Evolutionary conservation across 1,284 basidiomycete genomes (phyloP), one percentile per base, ranked within the genome.

Genomic region (Fomitopsis palustris): DNA sequence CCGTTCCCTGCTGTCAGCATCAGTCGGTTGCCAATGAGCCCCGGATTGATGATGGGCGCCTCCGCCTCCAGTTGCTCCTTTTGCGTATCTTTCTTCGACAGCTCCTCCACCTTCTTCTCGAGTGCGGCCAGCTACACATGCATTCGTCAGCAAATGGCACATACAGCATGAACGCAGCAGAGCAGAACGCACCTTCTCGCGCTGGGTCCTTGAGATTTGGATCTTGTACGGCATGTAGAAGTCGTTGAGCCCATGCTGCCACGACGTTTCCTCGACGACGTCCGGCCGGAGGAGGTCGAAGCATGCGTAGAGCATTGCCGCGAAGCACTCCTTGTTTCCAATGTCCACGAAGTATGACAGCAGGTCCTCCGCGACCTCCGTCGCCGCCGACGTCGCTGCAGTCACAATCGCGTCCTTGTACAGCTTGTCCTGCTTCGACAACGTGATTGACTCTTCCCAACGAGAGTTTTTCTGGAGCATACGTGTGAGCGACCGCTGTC

Each of bases 311-410:
- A 98, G 83, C 67, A 92, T 82, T 1, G 94, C 95, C 0, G 95
- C 90, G 74, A 97, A 98, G 75, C 94, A 96, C 74, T 99, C 97
- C 78, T 95, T 96, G 83, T 96, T 97, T 41, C 97, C 97, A 64
- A 99, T 97, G 72, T 95, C 92, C 64, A 98, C 94, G 71, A 95
- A 96, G 78, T 96, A 99, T 9, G 87, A 88, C 21, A 98, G 80
- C 17, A 99, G 80, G 60, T 98, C 97, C 74, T 99, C 96, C 2
- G 94, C 92, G 37, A 98, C 92, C 58, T 95, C 91, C 7, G 83
- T 87, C 27, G 84, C 86, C 39, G 72, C 80, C 7, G 93, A 96
- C n/a, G 83, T 80, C 0, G 96, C 89, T 1, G 96, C 95, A 0
- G 96, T 98, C 70, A 95, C 75, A 78, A 99, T 95, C 4, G 96